phyloP scores from a whole-genome alignment of 2,329 filamentous ascomycete species.

The Cyphellophora attinorum region DNA sequence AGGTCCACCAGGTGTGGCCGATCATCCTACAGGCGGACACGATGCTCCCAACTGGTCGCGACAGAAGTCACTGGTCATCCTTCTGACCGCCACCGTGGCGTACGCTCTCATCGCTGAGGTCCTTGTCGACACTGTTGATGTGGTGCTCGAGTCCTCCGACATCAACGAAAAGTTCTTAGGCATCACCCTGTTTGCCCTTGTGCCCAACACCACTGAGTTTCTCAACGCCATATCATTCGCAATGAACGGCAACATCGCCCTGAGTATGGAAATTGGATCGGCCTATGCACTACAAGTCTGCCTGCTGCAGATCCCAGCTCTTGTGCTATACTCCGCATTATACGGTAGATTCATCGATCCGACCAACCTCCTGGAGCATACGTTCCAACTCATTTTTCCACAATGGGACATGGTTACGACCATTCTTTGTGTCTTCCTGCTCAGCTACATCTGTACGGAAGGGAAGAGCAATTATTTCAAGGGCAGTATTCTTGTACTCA shows the following conservation, averaged over 20 bases:
- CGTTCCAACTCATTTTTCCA: slow-evolving; percentile 74
- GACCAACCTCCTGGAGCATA: slow-evolving; percentile 39
- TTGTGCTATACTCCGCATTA: slow-evolving; percentile 83
- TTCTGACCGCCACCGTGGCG: slow-evolving; percentile 77
- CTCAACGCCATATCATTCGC: slow-evolving; percentile 98
- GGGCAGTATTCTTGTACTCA: slow-evolving; percentile 85
- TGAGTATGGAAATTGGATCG: slow-evolving; percentile 98
- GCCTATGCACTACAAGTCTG: slow-evolving; percentile 96
- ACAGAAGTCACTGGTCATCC: slow-evolving; percentile 77
- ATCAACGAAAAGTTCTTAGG: slow-evolving; percentile 97
- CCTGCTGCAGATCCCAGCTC: slow-evolving; percentile 81
- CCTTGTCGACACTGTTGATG: slow-evolving; percentile 90
- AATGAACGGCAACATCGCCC: slow-evolving; percentile 97
- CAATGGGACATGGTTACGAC: slow-evolving; percentile 99
- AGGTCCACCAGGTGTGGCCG: slow-evolving; percentile 37
- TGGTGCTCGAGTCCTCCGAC: slow-evolving; percentile 80
- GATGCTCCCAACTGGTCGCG: slow-evolving; percentile 99
- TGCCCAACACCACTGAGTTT: slow-evolving; percentile 97
- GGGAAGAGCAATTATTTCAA: slow-evolving; percentile 99
- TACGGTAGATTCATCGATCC: slow-evolving; percentile 51
- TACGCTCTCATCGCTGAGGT: slow-evolving; percentile 98
- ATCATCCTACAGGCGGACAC: slow-evolving; percentile 67
- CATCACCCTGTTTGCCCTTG: slow-evolving; percentile 90
- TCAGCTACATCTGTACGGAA: slow-evolving; percentile 96
- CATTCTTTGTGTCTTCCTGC: slow-evolving; percentile 86